phyloP scores from a whole-genome alignment of 768 basidiomycete genomes.

The Tulasnella calospora region DNA sequence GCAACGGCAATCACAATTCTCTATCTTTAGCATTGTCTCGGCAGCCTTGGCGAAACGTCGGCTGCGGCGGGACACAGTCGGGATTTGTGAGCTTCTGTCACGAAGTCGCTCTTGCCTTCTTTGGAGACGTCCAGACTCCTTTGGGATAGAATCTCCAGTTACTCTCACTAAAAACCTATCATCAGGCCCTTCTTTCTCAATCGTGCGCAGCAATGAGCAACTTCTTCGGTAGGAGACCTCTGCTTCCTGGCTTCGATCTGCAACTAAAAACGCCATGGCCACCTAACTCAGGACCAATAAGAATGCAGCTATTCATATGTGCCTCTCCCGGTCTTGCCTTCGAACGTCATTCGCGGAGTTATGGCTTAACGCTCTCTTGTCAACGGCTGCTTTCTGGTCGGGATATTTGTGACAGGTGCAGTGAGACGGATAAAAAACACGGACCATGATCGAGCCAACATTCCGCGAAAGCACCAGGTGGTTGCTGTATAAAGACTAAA shows the following conservation, averaged over 20 bases:
- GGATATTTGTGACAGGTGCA: constrained; percentile 5
- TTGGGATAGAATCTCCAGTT: not conserved
- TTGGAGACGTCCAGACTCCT: not conserved
- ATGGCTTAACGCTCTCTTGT: not conserved
- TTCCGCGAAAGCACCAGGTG: not conserved
- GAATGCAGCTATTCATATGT: not conserved
- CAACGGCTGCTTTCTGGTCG: not conserved
- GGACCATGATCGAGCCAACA: constrained; percentile 1
- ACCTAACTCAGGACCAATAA: not conserved
- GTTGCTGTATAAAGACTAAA: not conserved
- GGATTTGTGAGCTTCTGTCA: not conserved
- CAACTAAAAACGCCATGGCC: not conserved
- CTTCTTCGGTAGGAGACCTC: not conserved
- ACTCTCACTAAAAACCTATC: not conserved
- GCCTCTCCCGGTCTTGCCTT: not conserved
- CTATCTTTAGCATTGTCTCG: not conserved
- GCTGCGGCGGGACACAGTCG: not conserved
- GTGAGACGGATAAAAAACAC: not conserved
- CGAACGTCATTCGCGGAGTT: constrained; percentile 1
- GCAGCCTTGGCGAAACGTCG: constrained; percentile 7
- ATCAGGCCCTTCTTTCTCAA: not conserved
- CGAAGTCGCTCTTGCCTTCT: not conserved
- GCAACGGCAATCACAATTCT: not conserved
- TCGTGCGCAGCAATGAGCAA: not conserved
- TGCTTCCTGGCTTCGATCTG: not conserved